Evolutionary conservation across 345 rosid species (phyloP).

Genomic region (Streptanthus diversifolius): DNA sequence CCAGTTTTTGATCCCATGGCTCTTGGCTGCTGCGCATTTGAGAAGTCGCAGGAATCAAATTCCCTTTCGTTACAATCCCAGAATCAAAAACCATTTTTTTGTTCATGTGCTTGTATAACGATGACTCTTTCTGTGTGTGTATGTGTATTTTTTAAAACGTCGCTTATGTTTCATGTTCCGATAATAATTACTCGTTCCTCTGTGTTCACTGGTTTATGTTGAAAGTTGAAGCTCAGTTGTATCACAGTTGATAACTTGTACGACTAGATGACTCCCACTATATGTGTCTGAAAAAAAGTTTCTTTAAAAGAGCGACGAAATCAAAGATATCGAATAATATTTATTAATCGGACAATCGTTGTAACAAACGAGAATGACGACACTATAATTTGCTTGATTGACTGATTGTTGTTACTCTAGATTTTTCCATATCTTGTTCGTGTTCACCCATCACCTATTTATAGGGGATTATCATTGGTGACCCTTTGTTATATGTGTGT

Average conservation of each 20-base stretch:
- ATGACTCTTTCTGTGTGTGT: slow-evolving; percentile 22
- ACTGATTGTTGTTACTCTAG: background rate
- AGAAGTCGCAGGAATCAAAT: slow-evolving; percentile 16
- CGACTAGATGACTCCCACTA: slow-evolving; percentile 43
- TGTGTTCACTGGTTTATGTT: slow-evolving; percentile 7
- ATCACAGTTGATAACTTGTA: background rate
- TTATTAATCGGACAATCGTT: background rate
- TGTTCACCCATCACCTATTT: no score
- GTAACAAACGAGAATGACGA: background rate
- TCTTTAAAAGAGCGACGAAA: background rate
- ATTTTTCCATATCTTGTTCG: no score
- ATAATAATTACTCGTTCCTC: background rate
- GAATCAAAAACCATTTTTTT: slow-evolving; percentile 21
- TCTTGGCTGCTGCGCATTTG: slow-evolving; percentile 13
- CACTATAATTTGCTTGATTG: background rate
- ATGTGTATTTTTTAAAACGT: background rate
- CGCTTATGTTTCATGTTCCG: slow-evolving; percentile 8
- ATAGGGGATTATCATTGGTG: no score
- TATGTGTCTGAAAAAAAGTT: slow-evolving; percentile 27
- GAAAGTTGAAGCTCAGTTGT: background rate
- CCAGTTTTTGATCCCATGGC: slow-evolving; percentile 23
- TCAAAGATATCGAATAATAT: background rate
- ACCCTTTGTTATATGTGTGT: background rate
- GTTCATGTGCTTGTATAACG: slow-evolving; percentile 24
- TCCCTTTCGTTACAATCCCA: slow-evolving; percentile 8